A percentile compares a stretch with the other conserved stretches of the same genome.
Evolutionary conservation across 768 basidiomycete genomes (phyloP).

Genomic region (Hypsizygus marmoreus): DNA sequence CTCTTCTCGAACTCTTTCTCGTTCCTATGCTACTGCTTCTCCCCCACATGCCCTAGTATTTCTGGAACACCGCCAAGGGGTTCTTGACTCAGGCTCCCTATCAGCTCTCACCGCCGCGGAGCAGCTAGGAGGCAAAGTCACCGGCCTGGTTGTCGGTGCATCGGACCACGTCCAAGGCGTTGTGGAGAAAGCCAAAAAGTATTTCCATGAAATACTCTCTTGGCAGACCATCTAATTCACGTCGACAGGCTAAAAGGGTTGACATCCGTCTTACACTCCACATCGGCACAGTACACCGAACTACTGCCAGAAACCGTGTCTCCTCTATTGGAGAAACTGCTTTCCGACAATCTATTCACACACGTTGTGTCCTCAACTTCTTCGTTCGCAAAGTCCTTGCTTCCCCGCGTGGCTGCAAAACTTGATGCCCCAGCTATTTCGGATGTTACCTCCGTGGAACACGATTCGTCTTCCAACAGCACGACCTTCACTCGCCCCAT

Average conservation of each 20-base stretch:
- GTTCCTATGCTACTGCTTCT: conserved; percentile 60
- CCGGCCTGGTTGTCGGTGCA: conserved; percentile 73
- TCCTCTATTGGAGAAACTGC: conserved; percentile 77
- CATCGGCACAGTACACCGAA: conserved; percentile 68
- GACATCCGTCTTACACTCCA: conserved; percentile 65
- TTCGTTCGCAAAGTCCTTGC: conserved; percentile 86
- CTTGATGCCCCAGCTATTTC: conserved; percentile 91
- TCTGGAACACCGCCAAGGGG: conserved; percentile 82
- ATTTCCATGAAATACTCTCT: conserved; percentile 17
- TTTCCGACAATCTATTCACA: conserved; percentile 72
- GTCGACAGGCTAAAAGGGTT: conserved; percentile 64
- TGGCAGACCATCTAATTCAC: conserved; percentile 11
- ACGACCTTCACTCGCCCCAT: conserved; percentile 93
- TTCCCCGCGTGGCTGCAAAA: conserved; percentile 88
- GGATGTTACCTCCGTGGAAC: conserved; percentile 82
- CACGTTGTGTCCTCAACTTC: conserved; percentile 94
- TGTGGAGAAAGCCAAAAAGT: conserved; percentile 83
- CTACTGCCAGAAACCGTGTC: conserved; percentile 77
- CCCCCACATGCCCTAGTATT: conserved; percentile 83
- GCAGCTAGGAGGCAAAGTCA: conserved; percentile 83
- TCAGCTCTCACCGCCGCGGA: conserved; percentile 91
- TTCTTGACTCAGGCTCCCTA: conserved; percentile 81
- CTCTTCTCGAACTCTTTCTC: conserved; percentile 20
- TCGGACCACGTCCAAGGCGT: conserved; percentile 65
- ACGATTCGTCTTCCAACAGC: conserved; percentile 66